These are phyloP conservation scores for Brasenia schreberi DNA, from an alignment of 164 flowering plant species.

Conservation along the genomic window DNA sequence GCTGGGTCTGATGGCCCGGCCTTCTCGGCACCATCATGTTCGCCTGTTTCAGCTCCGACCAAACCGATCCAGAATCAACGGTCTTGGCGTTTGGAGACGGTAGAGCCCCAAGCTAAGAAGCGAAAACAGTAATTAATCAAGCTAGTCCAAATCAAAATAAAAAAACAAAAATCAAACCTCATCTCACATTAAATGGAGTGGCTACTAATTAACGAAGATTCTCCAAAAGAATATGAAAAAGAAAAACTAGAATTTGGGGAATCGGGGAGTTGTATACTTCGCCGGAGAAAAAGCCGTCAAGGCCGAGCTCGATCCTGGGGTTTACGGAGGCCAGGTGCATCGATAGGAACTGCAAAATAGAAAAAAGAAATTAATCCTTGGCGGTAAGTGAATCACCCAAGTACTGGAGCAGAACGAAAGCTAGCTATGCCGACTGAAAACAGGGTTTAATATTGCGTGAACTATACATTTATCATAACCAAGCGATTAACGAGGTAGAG, in stretches of 20 bases:
- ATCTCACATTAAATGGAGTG: too few relatives aligned
- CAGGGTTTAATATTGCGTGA: too few relatives aligned
- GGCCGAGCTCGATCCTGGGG: constrained; percentile 60
- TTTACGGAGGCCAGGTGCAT: constrained; percentile 88
- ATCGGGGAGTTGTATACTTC: constrained; percentile 28
- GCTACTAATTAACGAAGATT: too few relatives aligned
- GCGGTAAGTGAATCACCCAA: too few relatives aligned
- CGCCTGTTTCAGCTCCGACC: constrained; percentile 32
- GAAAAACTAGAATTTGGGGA: too few relatives aligned
- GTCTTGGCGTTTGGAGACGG: not conserved
- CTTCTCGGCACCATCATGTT: constrained; percentile 6
- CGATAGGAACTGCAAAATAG: constrained; percentile 48
- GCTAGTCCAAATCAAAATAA: not conserved
- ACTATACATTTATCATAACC: too few relatives aligned
- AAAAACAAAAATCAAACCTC: not conserved
- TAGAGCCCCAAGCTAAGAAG: too few relatives aligned
- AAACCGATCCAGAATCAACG: constrained; percentile 7
- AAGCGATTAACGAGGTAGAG: too few relatives aligned
- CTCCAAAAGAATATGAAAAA: too few relatives aligned
- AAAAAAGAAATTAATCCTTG: too few relatives aligned
- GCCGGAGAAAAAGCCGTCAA: constrained; percentile 39
- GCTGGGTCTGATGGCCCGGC: not conserved
- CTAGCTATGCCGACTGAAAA: too few relatives aligned
- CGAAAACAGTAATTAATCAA: not conserved
- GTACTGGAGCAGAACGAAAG: too few relatives aligned